Base-by-base conservation (phyloP, 1,284 basidiomycete genomes). In the Kalmanozyma brasiliensis region DNA sequence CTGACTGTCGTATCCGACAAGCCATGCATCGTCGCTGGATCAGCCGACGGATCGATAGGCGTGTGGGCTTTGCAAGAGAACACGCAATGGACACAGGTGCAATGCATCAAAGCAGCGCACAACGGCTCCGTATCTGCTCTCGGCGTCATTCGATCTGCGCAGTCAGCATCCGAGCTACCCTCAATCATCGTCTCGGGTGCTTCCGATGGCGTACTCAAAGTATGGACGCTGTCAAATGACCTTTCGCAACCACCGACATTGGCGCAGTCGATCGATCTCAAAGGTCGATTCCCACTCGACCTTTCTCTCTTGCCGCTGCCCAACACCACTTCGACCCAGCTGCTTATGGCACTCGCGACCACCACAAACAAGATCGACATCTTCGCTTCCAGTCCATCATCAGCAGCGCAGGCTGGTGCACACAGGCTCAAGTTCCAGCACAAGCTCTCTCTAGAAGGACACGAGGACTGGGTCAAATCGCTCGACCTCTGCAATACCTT, bases 401-500 rank as follows among this genome's bases (percentile, higher is more conserved):
- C 35, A 13, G n/a, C 26, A 14, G 8, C 30, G 4, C 19, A 26
- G 4, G 22, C 14, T 29, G n/a, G 44, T 8, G 23, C 22, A n/a
- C 42, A 48, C 8, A 45, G 52, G 6, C 30, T 43, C 17, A 22
- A 52, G 8, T 78, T 76, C 47, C 33, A 56, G 20, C 59, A 60
- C 40, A 64, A 69, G 24, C 61, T 74, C 33, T 42, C 52, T 7
- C 52, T 81, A 11, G 67, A 73, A 17, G 80, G 80, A 2, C 80
- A 81, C 62, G 75, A 78, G 36, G 80, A 81, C 49, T 81, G 80
- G 80, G 70, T 80, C 26, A 73, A 78, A 16, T 78, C 79, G 11
- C 40, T 81, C 8, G 80, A 80, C 43, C 72, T 77, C 26, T 65
- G 59, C 48, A 56, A 48, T 19, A 65, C 66, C 7, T 33, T 49